A percentile compares a stretch with the other conserved stretches of the same genome.
Conservation (phyloP, 805 yeast species). For the Clavispora vitiphila region DNA sequence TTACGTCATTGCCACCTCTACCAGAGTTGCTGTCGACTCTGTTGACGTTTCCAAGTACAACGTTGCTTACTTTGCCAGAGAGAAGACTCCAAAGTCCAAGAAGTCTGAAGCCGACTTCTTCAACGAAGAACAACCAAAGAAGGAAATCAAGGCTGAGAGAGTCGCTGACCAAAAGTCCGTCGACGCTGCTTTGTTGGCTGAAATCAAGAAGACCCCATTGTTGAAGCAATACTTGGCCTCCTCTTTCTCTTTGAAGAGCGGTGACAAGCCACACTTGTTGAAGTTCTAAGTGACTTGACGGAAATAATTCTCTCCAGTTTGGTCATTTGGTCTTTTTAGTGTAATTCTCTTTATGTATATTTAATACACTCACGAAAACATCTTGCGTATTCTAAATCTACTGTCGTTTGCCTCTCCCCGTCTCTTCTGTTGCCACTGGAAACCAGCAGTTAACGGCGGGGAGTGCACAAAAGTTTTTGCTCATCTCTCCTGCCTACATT, state of each 20-base stretch:
- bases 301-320: slow-evolving; percentile 1
- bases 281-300: slow-evolving; percentile 62
- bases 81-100: slow-evolving; percentile 75
- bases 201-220: slow-evolving; percentile 95
- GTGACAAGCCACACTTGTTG: slow-evolving; percentile 98
- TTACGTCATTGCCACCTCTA: slow-evolving; percentile 98
- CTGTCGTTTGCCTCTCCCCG: not conserved
- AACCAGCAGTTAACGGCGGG: not conserved
- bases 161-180: slow-evolving; percentile 94
- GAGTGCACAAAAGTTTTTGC: slow-evolving; percentile 1
- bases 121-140: slow-evolving; percentile 69
- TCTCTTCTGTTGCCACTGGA: too few relatives aligned
- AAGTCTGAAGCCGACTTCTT: slow-evolving; percentile 93
- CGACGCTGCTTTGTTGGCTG: slow-evolving; percentile 87
- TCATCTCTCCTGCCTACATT: slow-evolving; percentile 3
- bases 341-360: slow-evolving; percentile 14
- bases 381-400: not conserved
- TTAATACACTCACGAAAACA: slow-evolving; percentile 17
- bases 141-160: slow-evolving; percentile 88
- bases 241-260: slow-evolving; percentile 93
- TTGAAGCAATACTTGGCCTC: slow-evolving; percentile 95
- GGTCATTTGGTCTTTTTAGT: slow-evolving; percentile 11
- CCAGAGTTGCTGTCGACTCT: slow-evolving; percentile 73
- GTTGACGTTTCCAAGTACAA: slow-evolving; percentile 88
- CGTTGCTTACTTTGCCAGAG: slow-evolving; percentile 95